Percentiles rank a stretch among this genome's conserved stretches.
Evolutionary conservation across 208 protist genomes (phyloP).

Genomic region (Lotmaria passim): DNA sequence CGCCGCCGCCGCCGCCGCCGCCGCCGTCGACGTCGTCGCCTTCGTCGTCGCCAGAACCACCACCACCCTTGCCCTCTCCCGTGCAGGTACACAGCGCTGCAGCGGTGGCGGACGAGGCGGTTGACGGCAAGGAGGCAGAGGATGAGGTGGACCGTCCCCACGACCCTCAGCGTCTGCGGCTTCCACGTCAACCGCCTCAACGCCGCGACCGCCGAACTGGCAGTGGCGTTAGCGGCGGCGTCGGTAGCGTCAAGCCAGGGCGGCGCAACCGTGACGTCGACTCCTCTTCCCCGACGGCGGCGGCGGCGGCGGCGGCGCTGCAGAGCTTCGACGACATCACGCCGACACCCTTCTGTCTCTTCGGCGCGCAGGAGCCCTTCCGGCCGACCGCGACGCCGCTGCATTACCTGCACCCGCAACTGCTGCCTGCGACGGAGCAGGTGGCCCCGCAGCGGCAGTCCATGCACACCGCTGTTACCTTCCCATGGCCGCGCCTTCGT

Average conservation of each 20-base stretch:
- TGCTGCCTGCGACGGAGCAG: constrained; percentile 18
- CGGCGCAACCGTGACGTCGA: neutral
- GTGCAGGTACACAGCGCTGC: no score
- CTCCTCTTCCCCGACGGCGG: neutral
- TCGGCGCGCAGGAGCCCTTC: constrained; percentile 35
- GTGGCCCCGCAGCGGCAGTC: constrained; percentile 18
- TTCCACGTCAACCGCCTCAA: no score
- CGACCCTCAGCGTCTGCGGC: no score
- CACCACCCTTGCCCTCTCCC: no score
- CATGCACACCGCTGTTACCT: neutral
- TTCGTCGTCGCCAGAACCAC: no score
- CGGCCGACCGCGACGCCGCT: constrained; percentile 23
- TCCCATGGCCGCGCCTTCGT: constrained; percentile 38
- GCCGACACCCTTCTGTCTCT: constrained; percentile 41
- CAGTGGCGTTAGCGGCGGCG: neutral
- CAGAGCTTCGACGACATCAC: constrained; percentile 32
- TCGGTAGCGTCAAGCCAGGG: neutral
- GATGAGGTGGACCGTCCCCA: no score
- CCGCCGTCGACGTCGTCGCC: no score
- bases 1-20: no score
- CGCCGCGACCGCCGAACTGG: no score
- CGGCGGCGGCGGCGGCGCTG: no score
- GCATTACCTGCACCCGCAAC: constrained; percentile 11
- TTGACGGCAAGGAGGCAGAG: no score
- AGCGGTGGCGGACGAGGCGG: no score